These are phyloP conservation scores for Cinchona pubescens DNA, from an alignment of 257 asterid species.

Conservation along the genomic window DNA sequence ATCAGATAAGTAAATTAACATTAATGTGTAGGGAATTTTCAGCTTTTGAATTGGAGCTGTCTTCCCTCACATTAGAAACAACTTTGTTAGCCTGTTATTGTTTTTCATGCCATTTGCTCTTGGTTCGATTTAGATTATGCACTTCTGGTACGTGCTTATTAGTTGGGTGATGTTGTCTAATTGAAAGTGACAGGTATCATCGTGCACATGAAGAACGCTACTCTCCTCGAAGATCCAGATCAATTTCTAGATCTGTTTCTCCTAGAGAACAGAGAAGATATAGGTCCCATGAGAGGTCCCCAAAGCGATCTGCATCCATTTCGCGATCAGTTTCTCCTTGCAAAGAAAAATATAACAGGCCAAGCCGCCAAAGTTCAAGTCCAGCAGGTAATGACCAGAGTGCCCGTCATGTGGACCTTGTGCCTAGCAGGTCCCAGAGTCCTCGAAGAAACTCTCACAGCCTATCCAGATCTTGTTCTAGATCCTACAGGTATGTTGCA, in stretches of 20 bases:
- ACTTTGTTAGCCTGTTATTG: neutral
- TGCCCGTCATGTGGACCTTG: conserved; percentile 27
- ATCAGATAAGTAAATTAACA: conserved; percentile 13
- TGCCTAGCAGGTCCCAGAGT: conserved; percentile 41
- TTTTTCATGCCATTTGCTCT: conserved; percentile 6
- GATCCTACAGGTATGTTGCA: conserved; percentile 47
- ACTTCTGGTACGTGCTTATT: conserved; percentile 1
- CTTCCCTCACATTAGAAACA: neutral
- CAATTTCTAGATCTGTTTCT: conserved; percentile 58
- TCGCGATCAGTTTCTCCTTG: conserved; percentile 56
- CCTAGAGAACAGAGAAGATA: conserved; percentile 48
- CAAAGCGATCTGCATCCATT: conserved; percentile 45
- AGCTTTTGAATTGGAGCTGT: conserved; percentile 12
- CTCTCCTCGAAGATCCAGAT: conserved; percentile 54
- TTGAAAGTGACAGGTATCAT: conserved; percentile 41
- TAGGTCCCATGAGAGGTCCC: conserved; percentile 39
- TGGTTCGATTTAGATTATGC: conserved; percentile 9
- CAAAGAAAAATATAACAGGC: conserved; percentile 30
- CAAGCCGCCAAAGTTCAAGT: conserved; percentile 32
- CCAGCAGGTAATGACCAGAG: conserved; percentile 43
- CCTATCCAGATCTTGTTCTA: conserved; percentile 48
- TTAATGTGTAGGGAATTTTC: neutral
- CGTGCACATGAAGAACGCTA: conserved; percentile 38
- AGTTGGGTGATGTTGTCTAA: conserved; percentile 15
- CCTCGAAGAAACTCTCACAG: conserved; percentile 45